Evolutionary conservation across 164 flowering plant species (phyloP).

Genomic region (Buxus sempervirens): DNA sequence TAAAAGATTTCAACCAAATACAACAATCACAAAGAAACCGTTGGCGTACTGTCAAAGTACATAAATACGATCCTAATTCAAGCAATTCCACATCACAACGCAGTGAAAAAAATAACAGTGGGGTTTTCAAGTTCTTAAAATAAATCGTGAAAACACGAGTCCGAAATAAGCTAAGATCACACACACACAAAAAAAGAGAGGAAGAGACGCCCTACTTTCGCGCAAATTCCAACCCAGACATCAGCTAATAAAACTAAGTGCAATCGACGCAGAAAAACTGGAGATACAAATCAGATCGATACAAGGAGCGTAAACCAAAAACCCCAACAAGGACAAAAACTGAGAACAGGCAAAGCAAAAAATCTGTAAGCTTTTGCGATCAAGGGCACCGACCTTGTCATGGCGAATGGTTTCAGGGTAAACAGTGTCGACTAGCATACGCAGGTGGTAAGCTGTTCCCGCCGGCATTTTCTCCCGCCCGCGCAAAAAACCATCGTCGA

Average conservation of each 20-base stretch:
- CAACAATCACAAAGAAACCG: too few relatives aligned
- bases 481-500: not conserved
- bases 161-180: not conserved
- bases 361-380: not conserved
- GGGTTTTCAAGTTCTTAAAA: not conserved
- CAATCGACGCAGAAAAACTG: not conserved
- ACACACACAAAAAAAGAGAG: not conserved
- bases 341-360: not conserved
- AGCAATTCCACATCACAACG: not conserved
- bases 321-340: not conserved
- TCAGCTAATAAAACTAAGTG: too few relatives aligned
- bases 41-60: too few relatives aligned
- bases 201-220: not conserved
- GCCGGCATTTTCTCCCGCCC: constrained; percentile 14
- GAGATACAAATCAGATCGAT: not conserved
- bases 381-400: constrained; percentile 18
- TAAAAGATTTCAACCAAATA: too few relatives aligned
- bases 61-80: not conserved
- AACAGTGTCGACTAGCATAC: not conserved
- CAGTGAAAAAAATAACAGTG: not conserved
- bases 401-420: constrained; percentile 1
- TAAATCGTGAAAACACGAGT: not conserved
- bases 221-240: not conserved
- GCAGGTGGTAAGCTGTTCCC: constrained; percentile 8
- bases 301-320: not conserved